Evolutionary conservation across 176 grass and related monocot genomes (phyloP).

Genomic region (Saccharum spontaneum): DNA sequence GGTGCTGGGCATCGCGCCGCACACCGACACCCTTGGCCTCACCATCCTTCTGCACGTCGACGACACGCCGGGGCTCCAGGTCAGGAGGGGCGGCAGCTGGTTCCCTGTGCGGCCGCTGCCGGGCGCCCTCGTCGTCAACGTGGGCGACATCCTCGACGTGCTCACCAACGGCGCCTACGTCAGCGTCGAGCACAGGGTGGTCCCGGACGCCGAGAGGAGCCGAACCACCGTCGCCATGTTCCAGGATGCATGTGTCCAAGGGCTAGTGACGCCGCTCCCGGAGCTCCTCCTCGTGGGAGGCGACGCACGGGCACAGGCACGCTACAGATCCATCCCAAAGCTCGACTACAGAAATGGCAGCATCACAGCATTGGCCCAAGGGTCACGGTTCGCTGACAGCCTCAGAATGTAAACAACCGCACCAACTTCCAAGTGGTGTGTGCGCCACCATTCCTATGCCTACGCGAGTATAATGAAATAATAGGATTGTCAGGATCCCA

Average conservation of each 20-base stretch:
- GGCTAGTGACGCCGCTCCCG: background rate
- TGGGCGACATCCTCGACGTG: background rate
- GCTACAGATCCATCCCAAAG: background rate
- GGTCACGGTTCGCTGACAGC: background rate
- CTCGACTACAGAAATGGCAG: background rate
- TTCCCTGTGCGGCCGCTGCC: conserved; percentile 16
- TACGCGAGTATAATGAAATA: too few species aligned
- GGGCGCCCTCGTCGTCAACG: background rate
- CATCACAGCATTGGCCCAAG: background rate
- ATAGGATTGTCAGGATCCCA: too few species aligned
- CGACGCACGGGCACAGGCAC: background rate
- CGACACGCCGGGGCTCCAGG: conserved; percentile 19
- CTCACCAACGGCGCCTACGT: background rate
- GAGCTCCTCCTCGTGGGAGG: background rate
- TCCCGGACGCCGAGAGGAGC: background rate
- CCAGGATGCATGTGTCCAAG: background rate
- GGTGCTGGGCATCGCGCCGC: conserved; percentile 1
- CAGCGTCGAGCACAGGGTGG: conserved; percentile 19
- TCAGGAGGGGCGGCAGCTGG: background rate
- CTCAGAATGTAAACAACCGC: background rate
- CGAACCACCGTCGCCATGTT: background rate
- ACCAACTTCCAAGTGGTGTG: too few species aligned
- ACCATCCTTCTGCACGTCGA: background rate
- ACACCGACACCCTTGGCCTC: background rate
- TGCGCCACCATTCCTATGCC: too few species aligned